Evolutionary conservation across 2,329 filamentous ascomycete species (phyloP).

Genomic region (Colletotrichum falcatum): DNA sequence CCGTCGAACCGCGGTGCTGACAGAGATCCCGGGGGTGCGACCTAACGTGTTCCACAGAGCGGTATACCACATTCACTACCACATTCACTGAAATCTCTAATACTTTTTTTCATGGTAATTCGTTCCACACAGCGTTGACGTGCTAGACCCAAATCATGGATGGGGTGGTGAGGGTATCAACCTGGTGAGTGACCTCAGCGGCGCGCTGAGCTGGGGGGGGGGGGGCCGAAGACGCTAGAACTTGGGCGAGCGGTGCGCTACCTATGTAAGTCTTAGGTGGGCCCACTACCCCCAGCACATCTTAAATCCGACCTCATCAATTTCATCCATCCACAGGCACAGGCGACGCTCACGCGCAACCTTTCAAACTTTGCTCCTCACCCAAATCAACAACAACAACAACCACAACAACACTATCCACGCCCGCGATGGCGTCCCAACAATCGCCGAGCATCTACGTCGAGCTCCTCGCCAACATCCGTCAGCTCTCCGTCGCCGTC

Average conservation of each 20-base stretch:
- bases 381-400: too few species aligned
- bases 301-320: slow-evolving; percentile 28
- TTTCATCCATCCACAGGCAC: too few species aligned
- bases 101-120: neutral
- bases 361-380: neutral
- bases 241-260: neutral
- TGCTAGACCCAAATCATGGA: neutral
- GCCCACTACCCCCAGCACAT: slow-evolving; percentile 1
- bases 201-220: slow-evolving; percentile 2
- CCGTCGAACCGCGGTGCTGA: too few species aligned
- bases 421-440: slow-evolving; percentile 21
- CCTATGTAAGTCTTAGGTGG: neutral
- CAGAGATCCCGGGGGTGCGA: too few species aligned
- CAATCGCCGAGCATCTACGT: slow-evolving; percentile 64
- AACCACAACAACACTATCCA: neutral
- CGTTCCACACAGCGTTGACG: neutral
- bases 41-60: too few species aligned
- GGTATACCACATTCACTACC: too few species aligned
- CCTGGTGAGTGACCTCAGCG: neutral
- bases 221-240: neutral
- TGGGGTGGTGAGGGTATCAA: neutral
- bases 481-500: slow-evolving; percentile 70
- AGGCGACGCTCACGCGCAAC: neutral
- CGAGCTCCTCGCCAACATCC: slow-evolving; percentile 73
- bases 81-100: too few species aligned